Evolutionary conservation across 2,329 filamentous ascomycete genomes (phyloP), one percentile per base, ranked within the genome.

Genomic region (Scleromitrula shiraiana): DNA sequence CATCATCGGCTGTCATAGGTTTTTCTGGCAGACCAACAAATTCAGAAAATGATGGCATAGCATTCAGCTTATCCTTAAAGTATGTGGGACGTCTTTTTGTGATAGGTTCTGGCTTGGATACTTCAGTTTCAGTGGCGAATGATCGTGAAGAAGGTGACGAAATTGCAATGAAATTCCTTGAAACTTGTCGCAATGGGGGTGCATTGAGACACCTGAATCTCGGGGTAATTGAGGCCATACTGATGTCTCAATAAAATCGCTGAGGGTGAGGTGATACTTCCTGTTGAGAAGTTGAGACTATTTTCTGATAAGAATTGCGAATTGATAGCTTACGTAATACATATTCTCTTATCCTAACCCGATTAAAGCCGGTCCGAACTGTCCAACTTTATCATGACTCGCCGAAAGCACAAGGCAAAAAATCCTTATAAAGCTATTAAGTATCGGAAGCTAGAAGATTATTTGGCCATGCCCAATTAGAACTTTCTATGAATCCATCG

Each of bases 21-120:
- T 62, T 45, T 2, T 70, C 67, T 51, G 70, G 57, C 9, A 67
- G 58, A 1, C 62, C 67, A 22, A 83, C 56, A 58, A 83, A 83
- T 37, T 82, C 76, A 43, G 73, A 70, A 54, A 83, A 75, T 6
- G 78, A 69, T 0, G 75, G 75, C 7, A 83, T 68, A n/a, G 53
- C 43, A 41, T 62, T 64, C n/a, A 60, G 24, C 17, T 54, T 56
- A 45, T 65, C 63, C 55, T 64, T 65, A 51, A 65, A 65, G 39
- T 65, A 65, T 36, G 62, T 63, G 24, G 60, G 63, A 7, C 63
- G 61, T 49, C 58, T 49, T 44, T 60, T 60, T 2, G 58, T 45
- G 33, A 51, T 20, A 9, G 57, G 46, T 30, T 56, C 52, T 29
- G 57, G 47, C 5, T 52, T 41, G 39, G 55, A 29, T 17, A 57